Evolutionary conservation across 2,329 filamentous ascomycete species (phyloP), one percentile per base, ranked within the genome.

Genomic region (Trichothecium roseum): DNA sequence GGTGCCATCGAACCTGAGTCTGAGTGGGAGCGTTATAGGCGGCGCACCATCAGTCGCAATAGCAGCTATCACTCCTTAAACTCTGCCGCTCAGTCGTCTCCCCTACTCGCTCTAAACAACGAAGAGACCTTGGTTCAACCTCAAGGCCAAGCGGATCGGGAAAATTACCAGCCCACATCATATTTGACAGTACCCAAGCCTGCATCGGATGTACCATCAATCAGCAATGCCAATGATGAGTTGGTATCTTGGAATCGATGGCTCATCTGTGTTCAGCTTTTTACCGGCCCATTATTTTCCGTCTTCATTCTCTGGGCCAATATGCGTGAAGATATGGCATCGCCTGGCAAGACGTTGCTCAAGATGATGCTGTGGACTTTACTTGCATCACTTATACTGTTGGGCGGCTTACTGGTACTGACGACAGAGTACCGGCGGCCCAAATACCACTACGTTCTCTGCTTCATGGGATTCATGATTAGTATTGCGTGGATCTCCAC

Each of bases 401-500:
- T 95, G 30, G 69, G 62, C 1, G 52, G 81, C 3, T 62, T 96
- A 10, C 61, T 93, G 3, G 40, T 76, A 4, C 78, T 78, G 15
- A 93, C 88, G 0, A 74, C 72, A 1, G 69, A 80, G 7, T 66
- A 74, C 34, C 71, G 69, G 24, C 78, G 80, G 20, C 82, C 84
- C 0, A 75, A 70, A 42, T 84, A 84, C 56, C 81, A 88, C 40
- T 81, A 80, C 33, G 52, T 89, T 17, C 69, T 96, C 31, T 94
- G 87, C 52, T 85, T 94, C 50, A 64, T 93, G 26, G 91, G 93
- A 6, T 98, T 98, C 52, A 66, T 82, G 8, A 93, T 96, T 39
- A 79, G 83, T 42, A 91, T 96, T 38, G 83, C 85, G 17, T 98
- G 93, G 91, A 95, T 96, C 47, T 91, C 86, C 28, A 91, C 86